Evolutionary conservation across 2,329 filamentous ascomycete species (phyloP), one percentile per base, ranked within the genome.

Genomic region (Lachnellula arida): DNA sequence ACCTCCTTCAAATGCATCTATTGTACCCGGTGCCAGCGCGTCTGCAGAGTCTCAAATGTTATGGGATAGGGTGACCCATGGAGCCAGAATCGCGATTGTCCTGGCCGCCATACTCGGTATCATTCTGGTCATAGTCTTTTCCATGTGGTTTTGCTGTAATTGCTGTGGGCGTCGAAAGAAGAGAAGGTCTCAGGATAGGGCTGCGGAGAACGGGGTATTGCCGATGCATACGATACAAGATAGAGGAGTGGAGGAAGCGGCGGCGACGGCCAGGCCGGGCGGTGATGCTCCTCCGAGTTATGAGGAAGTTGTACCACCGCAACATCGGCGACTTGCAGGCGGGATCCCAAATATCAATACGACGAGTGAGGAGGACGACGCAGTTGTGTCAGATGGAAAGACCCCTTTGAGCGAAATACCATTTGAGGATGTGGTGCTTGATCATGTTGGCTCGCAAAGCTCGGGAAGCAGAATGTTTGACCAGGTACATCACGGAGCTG

Each of bases 331-430:
- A 25, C 48, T 60, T 14, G 57, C 58, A 11, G 58, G 55, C 6
- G 64, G 61, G 5, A 55, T 61, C 11, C 46, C 52, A 12, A 54
- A 57, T 46, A 23, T 22, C 22, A 55, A 57, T 50, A 32, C 28
- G 28, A 49, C 58, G 4, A 53, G 52, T 23, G 60, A 61, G 14
- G 62, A 65, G 15, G 60, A 65, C 4, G 59, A 63, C 17, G 63
- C 58, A 3, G 54, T 67, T 15, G 59, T 67, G 15, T 55, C 60
- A 0, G 65, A 67, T 57, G 65, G 65, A 17, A 67, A 67, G 53
- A 66, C 57, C 2, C 65, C 65, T 22, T 49, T 67, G 51, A 66
- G 64, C 44, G 65, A 67, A 51, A 66, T 67, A n/a, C 56, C 62
- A 4, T 66, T 67, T 54, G 65, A 67, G 39, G 65, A 67, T 57